Conservation (phyloP, 257 asterid genomes). For the Solanum paucissectum region DNA sequence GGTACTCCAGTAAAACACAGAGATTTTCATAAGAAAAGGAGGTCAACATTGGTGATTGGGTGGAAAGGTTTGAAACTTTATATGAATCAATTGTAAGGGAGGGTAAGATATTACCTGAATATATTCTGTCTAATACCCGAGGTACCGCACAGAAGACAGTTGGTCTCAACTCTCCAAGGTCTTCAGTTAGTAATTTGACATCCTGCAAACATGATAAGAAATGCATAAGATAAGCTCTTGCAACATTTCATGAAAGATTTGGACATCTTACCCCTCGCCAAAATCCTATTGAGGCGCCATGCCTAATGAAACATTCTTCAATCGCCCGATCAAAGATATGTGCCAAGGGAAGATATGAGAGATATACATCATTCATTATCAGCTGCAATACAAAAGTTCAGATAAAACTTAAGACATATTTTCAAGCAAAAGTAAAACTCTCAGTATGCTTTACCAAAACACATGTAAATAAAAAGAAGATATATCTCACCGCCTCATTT, state of each 20-base stretch:
- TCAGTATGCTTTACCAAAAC: neutral
- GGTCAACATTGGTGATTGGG: neutral
- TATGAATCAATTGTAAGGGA: neutral
- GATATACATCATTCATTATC: slow-evolving; percentile 52
- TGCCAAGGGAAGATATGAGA: slow-evolving; percentile 95
- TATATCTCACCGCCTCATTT: slow-evolving; percentile 51
- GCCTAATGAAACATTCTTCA: slow-evolving; percentile 69
- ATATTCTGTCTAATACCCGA: slow-evolving; percentile 81
- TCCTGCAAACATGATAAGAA: slow-evolving; percentile 39
- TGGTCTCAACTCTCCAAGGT: slow-evolving; percentile 75
- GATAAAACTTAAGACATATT: neutral
- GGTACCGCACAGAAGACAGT: slow-evolving; percentile 95
- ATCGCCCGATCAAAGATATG: slow-evolving; percentile 94
- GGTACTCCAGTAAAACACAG: neutral
- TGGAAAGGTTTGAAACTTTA: neutral
- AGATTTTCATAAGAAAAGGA: neutral
- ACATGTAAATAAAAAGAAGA: neutral
- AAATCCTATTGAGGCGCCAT: slow-evolving; percentile 94
- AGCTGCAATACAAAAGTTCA: slow-evolving; percentile 36
- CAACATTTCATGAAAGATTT: neutral
- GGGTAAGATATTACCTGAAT: slow-evolving; percentile 44
- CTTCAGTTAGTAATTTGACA: slow-evolving; percentile 79
- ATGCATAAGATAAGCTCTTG: neutral
- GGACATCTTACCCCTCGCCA: slow-evolving; percentile 89
- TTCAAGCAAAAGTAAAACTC: neutral